phyloP scores from a whole-genome alignment of 2,329 filamentous ascomycete species.

The Hymenotorrendiella dingleyae region DNA sequence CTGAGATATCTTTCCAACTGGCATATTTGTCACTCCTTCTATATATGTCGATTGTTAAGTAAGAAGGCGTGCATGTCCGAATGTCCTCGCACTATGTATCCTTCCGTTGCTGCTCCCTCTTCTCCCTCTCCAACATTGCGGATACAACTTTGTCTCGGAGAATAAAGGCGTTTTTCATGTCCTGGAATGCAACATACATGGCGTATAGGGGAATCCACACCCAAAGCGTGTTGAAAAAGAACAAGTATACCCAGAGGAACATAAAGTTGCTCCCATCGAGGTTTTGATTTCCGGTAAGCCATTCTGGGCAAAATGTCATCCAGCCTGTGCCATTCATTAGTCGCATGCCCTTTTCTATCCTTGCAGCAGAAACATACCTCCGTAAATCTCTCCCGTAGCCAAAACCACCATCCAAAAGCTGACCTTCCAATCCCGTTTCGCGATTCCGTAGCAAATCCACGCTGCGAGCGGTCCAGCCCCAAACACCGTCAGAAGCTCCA shows the following conservation, averaged over 20 bases:
- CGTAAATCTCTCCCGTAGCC: conserved; percentile 61
- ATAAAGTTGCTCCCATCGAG: conserved; percentile 62
- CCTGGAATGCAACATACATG: conserved; percentile 47
- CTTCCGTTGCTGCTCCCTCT: conserved; percentile 25
- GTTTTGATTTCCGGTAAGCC: conserved; percentile 56
- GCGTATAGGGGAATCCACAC: conserved; percentile 57
- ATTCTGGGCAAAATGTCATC: conserved; percentile 68
- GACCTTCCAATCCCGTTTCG: conserved; percentile 46
- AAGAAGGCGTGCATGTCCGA: too few relatives aligned
- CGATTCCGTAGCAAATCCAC: conserved; percentile 55
- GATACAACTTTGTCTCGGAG: conserved; percentile 29
- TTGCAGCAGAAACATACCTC: conserved; percentile 37
- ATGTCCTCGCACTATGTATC: too few relatives aligned
- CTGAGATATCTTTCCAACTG: too few relatives aligned
- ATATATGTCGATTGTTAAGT: too few relatives aligned
- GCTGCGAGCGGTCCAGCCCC: conserved; percentile 54
- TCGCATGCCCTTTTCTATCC: neutral
- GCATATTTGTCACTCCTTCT: too few relatives aligned
- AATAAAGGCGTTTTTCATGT: conserved; percentile 50
- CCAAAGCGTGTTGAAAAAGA: conserved; percentile 66
- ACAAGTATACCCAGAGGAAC: conserved; percentile 55
- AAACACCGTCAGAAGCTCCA: conserved; percentile 61
- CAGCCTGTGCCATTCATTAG: conserved; percentile 49
- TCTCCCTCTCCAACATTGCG: conserved; percentile 25
- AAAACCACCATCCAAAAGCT: conserved; percentile 60